Evolutionary conservation across 129 eudicot species (phyloP), one percentile per base, ranked within the genome.

Genomic region (Ambrosia trifida): DNA sequence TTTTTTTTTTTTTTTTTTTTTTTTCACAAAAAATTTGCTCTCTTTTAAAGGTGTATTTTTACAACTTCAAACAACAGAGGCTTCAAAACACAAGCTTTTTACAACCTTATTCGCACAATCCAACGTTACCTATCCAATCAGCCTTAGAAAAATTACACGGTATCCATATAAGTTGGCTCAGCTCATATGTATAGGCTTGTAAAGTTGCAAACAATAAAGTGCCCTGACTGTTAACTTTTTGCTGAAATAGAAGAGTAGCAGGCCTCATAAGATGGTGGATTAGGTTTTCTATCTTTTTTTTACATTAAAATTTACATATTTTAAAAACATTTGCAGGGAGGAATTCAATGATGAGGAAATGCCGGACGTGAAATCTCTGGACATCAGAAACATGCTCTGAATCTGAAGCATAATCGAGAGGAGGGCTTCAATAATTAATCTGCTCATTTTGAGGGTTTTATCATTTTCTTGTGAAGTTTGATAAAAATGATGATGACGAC

Each of bases 301-400:
- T 24, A 24, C 28, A 0, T 24, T 0, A 24, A 24, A n/a, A 9
- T 51, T 53, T 74, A 63, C 35, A 5, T 11, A 49, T 40, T 24
- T 71, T 1, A 28, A 40, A 35, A 53, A 74, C 17, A 1, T 66
- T 46, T 82, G 66, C 83, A 85, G 89, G 82, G 89, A 85, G 79
- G 90, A 85, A 76, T 85, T 85, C 52, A 64, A 82, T 45, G 90
- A 85, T 32, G 90, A 85, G 77, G 82, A 82, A 64, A 82, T 85
- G 90, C 82, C 78, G 0, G 87, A 85, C 9, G 87, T 82, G 65
- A 85, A 85, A 80, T 85, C 87, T 66, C 60, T 85, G 45, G 87
- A 85, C 62, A 85, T 85, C 30, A 56, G 87, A 20, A 85, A 85
- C 78, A 82, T 85, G 78, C 75, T 85, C 12, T 85, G 70, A 85